Percentiles rank a stretch among this genome's conserved stretches.
Conservation (phyloP, 768 basidiomycete genomes). For the Neoboletus magnificus region DNA sequence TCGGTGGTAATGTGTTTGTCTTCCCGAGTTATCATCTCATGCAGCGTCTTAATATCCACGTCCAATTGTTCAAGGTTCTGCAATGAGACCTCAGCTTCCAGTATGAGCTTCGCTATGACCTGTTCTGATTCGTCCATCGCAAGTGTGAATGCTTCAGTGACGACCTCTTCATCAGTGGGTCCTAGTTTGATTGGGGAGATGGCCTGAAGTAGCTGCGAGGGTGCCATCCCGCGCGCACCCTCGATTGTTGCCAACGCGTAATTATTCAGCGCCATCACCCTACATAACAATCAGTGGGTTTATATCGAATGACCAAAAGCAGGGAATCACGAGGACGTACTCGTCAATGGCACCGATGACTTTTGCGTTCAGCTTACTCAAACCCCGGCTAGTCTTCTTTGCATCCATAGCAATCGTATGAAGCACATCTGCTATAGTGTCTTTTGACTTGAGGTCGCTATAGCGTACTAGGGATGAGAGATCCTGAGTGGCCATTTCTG, state of each 20-base stretch:
- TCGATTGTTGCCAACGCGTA: conserved; percentile 62
- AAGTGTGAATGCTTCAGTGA: conserved; percentile 53
- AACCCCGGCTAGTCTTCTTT: conserved; percentile 52
- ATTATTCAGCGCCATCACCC: conserved; percentile 72
- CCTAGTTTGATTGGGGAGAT: conserved; percentile 40
- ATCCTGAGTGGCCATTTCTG: conserved; percentile 74
- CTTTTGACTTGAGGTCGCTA: conserved; percentile 60
- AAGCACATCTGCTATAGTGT: conserved; percentile 52
- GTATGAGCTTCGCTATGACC: conserved; percentile 51
- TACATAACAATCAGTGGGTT: conserved; percentile 25
- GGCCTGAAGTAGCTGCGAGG: conserved; percentile 30
- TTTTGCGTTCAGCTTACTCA: conserved; percentile 62
- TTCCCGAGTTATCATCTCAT: too few relatives aligned
- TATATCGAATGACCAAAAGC: background rate
- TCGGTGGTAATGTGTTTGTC: conserved; percentile 42
- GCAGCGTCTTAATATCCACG: conserved; percentile 50
- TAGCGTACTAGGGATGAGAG: conserved; percentile 57
- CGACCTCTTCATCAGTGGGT: conserved; percentile 41
- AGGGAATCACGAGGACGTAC: conserved; percentile 41
- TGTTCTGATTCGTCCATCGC: conserved; percentile 59
- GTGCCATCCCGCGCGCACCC: conserved; percentile 27
- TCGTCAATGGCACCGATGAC: conserved; percentile 73
- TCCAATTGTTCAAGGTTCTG: conserved; percentile 61
- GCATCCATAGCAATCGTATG: conserved; percentile 58
- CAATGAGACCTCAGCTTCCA: conserved; percentile 63